Evolutionary conservation across 1,139 yeast genomes (phyloP), one percentile per base, ranked within the genome.

Genomic region (Zygosaccharomyces pseudobailii): DNA sequence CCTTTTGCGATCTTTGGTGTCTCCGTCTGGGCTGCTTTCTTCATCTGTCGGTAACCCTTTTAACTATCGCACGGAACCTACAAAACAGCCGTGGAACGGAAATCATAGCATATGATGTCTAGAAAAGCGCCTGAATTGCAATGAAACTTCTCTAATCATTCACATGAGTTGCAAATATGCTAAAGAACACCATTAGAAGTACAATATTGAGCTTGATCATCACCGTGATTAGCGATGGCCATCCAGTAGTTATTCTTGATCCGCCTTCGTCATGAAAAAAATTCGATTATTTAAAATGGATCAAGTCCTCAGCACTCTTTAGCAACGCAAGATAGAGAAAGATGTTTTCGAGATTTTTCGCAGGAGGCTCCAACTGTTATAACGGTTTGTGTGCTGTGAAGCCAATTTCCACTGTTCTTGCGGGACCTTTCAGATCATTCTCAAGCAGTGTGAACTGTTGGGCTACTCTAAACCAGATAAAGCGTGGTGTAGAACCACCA

Each of bases 391-490:
- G 19, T 4, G 13, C 33, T n/a, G 10, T 30, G 19, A 30, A 30
- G 19, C 13, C 13, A 8, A n/a, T 38, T 5, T 17, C 38, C 24
- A 10, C 21, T 31, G 17, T 13, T 8, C 9, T 9, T 4, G 9
- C 20, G 21, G 27, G 23, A 28, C 30, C 35, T 28, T 31, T 20
- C n/a, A 32, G 28, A 24, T 23, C 36, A 17, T 46, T 49, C 38
- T 46, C 46, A 10, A 38, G 39, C 28, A 35, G 31, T 37, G 19
- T 34, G 31, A 21, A 22, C 24, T 39, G 25, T 9, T 37, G 38
- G 43, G 89, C 88, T 36, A 83, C 92, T 1, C 71, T 85, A 56
- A 85, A 85, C 65, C 94, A 85, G 68, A 75, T 83, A 49, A 82
- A 79, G 61, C 75, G 79, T 62, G 88, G 88, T 31, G 76, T 79